Percentiles rank a stretch among this genome's conserved stretches.
Evolutionary conservation across 805 yeast species (phyloP).

Genomic region (Brettanomyces custersianus): DNA sequence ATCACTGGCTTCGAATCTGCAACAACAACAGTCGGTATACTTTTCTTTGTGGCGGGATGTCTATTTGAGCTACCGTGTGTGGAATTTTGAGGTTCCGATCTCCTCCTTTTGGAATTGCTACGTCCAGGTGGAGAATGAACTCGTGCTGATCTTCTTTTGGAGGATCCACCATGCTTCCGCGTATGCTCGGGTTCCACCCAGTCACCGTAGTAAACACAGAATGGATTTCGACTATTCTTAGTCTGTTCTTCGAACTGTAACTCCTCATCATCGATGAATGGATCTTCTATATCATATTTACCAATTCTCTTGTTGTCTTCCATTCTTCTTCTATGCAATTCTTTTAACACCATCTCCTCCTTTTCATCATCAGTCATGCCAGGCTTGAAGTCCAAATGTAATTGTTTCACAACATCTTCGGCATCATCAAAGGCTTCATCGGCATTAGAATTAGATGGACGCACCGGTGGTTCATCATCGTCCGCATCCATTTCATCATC

Average conservation of each 20-base stretch:
- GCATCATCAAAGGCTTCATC: conserved; percentile 23
- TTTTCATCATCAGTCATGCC: conserved; percentile 27
- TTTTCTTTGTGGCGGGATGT: not conserved
- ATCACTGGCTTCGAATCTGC: conserved; percentile 6
- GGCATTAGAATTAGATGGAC: conserved; percentile 4
- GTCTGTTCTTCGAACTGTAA: conserved; percentile 88
- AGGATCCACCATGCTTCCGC: not conserved
- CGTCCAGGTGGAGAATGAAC: no score
- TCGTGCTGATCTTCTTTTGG: not conserved
- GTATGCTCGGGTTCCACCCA: conserved; percentile 1
- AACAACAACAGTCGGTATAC: not conserved
- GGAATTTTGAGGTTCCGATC: not conserved
- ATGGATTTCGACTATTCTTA: conserved; percentile 89
- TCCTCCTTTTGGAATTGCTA: not conserved
- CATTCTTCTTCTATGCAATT: conserved; percentile 30
- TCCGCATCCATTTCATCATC: conserved; percentile 42
- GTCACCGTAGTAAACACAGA: conserved; percentile 92
- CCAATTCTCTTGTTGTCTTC: conserved; percentile 68
- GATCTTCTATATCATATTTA: conserved; percentile 86
- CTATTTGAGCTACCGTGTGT: not conserved
- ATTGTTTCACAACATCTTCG: conserved; percentile 24
- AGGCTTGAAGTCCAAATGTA: conserved; percentile 22
- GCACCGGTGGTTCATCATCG: conserved; percentile 7
- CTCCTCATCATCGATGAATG: conserved; percentile 94
- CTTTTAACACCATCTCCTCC: conserved; percentile 22